These are phyloP conservation scores for Botryotinia convoluta DNA, from an alignment of 2,329 filamentous ascomycete genomes.

Conservation along the genomic window DNA sequence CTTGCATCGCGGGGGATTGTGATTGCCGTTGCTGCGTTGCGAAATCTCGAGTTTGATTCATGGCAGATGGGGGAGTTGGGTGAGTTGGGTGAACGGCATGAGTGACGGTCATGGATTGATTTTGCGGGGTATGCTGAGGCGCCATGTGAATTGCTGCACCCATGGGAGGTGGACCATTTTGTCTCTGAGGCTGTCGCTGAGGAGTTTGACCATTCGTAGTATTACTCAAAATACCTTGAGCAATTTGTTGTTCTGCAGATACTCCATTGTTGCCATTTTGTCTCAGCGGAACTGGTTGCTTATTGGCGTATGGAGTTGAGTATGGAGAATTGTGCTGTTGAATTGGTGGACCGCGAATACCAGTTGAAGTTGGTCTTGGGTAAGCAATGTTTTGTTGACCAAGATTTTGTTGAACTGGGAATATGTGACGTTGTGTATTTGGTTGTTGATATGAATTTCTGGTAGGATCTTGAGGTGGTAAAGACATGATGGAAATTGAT, in stretches of 20 bases:
- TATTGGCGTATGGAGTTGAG: slow-evolving; percentile 35
- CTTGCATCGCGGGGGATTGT: slow-evolving; percentile 35
- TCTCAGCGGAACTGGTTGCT: slow-evolving; percentile 28
- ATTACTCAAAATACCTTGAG: slow-evolving; percentile 36
- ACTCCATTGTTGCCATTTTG: slow-evolving; percentile 32
- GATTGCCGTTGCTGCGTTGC: slow-evolving; percentile 30
- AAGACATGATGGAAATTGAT: slow-evolving; percentile 30
- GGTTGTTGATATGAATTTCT: slow-evolving; percentile 24
- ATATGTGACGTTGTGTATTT: slow-evolving; percentile 23
- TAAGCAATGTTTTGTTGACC: slow-evolving; percentile 30
- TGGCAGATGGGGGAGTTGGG: slow-evolving; percentile 25
- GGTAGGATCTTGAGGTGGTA: slow-evolving; percentile 32
- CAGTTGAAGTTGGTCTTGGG: slow-evolving; percentile 30
- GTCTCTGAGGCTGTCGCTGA: slow-evolving; percentile 31
- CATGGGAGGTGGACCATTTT: slow-evolving; percentile 32
- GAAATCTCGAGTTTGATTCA: slow-evolving; percentile 27
- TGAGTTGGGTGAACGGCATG: slow-evolving; percentile 35
- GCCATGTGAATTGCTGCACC: slow-evolving; percentile 38
- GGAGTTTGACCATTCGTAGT: slow-evolving; percentile 31
- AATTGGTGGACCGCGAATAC: slow-evolving; percentile 30
- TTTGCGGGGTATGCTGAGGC: slow-evolving; percentile 31
- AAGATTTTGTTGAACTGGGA: slow-evolving; percentile 31
- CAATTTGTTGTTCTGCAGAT: slow-evolving; percentile 39
- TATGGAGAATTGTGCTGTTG: slow-evolving; percentile 36
- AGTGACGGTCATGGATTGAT: slow-evolving; percentile 35